Base-by-base conservation (phyloP, 768 basidiomycete genomes). In the Strobilomyces dryophilus region DNA sequence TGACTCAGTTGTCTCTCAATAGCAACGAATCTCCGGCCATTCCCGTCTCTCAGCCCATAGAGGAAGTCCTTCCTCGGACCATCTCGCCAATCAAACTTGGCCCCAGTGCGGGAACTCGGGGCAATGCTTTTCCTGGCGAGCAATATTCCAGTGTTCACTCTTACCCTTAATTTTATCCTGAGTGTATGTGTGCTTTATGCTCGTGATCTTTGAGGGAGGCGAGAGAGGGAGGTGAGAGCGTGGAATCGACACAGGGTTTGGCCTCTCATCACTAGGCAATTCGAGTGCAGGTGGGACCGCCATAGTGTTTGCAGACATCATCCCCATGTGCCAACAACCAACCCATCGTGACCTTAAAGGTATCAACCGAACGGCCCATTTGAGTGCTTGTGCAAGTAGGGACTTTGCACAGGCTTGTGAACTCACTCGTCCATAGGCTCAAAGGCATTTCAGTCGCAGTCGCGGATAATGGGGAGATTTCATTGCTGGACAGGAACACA, bases 401-500 rank as follows among this genome's bases (percentile, higher is more conserved):
- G 9, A 88, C 89, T 1, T 71, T 92, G 15, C 85, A 86, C 54
- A 76, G 80, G 26, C 73, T 93, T 1, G 85, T 92, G 9, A 81
- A 83, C 39, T 78, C 90, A 9, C 77, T 93, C 15, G 83, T 89
- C 0, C 85, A 88, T 61, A 90, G 91, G 4, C 72, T 92, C 20
- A 82, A 82, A 44, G 84, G 84, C 32, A 82, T 92, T 4, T 85
- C 86, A 0, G 88, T 91, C 0, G 85, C 87, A 0, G 86, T 90
- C 5, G 82, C 91, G 0, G 90, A 92, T 63, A 92, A 90, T 59
- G 91, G 91, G 0, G 89, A 92, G 67, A 89, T 87, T 73, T 83
- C 88, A 1, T 67, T 92, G 39, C 73, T 82, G 20, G 87, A 89
- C 57, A 82, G 84, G 2, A 87, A 82, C 72, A 87, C 86, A 0